Percentiles rank a stretch among this genome's conserved stretches.
Evolutionary conservation across 1,284 basidiomycete species (phyloP).

Genomic region (Ganoderma meredithae): DNA sequence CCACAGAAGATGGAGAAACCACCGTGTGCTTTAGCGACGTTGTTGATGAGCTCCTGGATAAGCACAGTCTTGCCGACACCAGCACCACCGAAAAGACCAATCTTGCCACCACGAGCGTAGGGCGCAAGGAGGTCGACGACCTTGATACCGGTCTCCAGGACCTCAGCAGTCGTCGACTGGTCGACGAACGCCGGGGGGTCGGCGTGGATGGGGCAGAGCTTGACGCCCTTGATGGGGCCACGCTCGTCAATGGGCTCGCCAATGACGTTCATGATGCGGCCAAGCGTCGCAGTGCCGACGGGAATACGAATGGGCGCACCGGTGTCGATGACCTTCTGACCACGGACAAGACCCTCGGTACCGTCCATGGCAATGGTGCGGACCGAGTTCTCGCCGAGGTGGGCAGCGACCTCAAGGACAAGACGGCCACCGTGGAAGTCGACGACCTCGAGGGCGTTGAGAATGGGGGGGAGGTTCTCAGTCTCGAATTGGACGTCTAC

Average conservation of each 20-base stretch:
- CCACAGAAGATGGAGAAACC: constrained; percentile 99
- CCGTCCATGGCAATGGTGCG: constrained; percentile 99
- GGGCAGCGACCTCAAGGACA: constrained; percentile 96
- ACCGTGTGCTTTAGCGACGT: constrained; percentile 99
- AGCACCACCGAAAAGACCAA: constrained; percentile 99
- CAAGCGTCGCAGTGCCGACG: constrained; percentile 92
- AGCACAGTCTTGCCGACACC: constrained; percentile 99
- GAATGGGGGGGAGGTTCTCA: constrained; percentile 92
- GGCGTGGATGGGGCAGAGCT: constrained; percentile 92
- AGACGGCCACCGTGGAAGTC: constrained; percentile 92
- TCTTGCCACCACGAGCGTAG: constrained; percentile 99
- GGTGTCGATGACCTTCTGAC: constrained; percentile 96
- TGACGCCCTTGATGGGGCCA: constrained; percentile 96
- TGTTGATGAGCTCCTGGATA: constrained; percentile 99
- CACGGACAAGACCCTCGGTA: constrained; percentile 99
- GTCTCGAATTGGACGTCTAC: constrained; percentile 97
- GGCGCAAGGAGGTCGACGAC: constrained; percentile 99
- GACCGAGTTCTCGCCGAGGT: constrained; percentile 98
- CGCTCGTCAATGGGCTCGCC: constrained; percentile 99
- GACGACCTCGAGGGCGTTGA: constrained; percentile 98
- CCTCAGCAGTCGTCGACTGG: constrained; percentile 97
- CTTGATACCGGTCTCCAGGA: constrained; percentile 99
- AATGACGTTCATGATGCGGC: constrained; percentile 99
- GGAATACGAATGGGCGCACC: constrained; percentile 97
- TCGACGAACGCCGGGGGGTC: constrained; percentile 97